Evolutionary conservation across 306 rosid species (phyloP), one percentile per base, ranked within the genome.

Genomic region (Carpinus viminea): DNA sequence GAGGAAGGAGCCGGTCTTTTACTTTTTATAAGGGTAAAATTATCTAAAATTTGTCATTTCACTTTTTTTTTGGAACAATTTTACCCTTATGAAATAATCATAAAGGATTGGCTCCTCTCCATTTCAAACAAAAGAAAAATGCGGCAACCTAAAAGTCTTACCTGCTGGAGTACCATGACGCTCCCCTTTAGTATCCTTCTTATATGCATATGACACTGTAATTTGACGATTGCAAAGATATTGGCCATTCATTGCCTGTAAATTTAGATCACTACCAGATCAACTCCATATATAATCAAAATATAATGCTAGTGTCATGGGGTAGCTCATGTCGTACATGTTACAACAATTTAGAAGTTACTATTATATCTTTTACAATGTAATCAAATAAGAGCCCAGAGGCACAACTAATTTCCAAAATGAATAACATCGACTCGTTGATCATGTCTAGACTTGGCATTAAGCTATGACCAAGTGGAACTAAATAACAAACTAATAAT

Each of bases 221-320:
- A 96, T 93, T 84, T 96, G 99, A 72, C 98, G 98, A 75, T 96
- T 96, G 90, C 99, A 96, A 50, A 96, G 93, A 86, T 96, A 96
- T 50, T 96, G 99, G 17, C 99, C 98, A 79, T 86, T 96, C 99
- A 96, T 96, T 68, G 99, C 97, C 99, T 96, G 70, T 7, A 65
- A 62, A 76, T 76, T 12, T 45, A 38, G 50, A 57, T 47, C 76
- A 53, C 57, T 43, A 47, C 38, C 28, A 52, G 43, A 36, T 78
- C 43, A 46, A 80, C 28, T 36, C 28, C 31, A 31, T 41, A 18
- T 8, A 68, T 18, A 9, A 66, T 18, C 7, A 68, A 47, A 50
- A 71, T 53, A 73, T 26, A 47, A 64, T 21, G 17, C 74, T 53
- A 46, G 78, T 64, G 59, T 50, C 3, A 36, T 36, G 54, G 57